A percentile compares a stretch with the other conserved stretches of the same genome.
phyloP scores from a whole-genome alignment of 2,329 filamentous ascomycete species.

The Dissoconium aciculare region DNA sequence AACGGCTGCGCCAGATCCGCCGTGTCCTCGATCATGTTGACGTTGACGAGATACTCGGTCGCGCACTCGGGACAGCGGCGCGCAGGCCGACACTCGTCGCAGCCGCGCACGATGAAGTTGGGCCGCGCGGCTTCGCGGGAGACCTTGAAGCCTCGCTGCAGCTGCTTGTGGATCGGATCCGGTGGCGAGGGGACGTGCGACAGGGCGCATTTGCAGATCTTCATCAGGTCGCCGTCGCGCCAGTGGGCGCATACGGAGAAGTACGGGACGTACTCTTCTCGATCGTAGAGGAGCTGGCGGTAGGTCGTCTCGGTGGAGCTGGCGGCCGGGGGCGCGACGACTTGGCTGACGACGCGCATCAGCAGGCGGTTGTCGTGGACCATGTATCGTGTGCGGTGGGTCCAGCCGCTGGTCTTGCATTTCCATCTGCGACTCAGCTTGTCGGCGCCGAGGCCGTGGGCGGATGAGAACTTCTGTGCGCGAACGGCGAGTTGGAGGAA shows the following conservation, averaged over 20 bases:
- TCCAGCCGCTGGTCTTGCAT: slow-evolving; percentile 37
- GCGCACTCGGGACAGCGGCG: slow-evolving; percentile 47
- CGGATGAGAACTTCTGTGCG: slow-evolving; percentile 31
- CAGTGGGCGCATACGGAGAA: slow-evolving; percentile 50
- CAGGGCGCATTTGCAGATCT: slow-evolving; percentile 46
- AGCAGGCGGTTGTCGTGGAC: slow-evolving; percentile 39
- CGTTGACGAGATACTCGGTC: slow-evolving; percentile 46
- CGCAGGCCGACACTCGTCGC: slow-evolving; percentile 42
- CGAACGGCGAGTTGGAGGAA: slow-evolving; percentile 45
- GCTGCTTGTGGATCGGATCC: slow-evolving; percentile 29
- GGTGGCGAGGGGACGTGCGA: slow-evolving; percentile 39
- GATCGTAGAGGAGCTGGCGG: slow-evolving; percentile 43
- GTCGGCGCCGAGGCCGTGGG: slow-evolving; percentile 34
- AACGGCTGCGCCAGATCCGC: slow-evolving; percentile 33
- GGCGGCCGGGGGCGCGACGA: slow-evolving; percentile 35
- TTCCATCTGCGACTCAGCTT: slow-evolving; percentile 41
- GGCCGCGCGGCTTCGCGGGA: slow-evolving; percentile 21
- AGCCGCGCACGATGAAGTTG: slow-evolving; percentile 37
- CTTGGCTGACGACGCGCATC: slow-evolving; percentile 42
- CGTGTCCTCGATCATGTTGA: slow-evolving; percentile 43
- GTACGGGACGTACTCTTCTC: slow-evolving; percentile 46
- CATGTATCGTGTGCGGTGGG: slow-evolving; percentile 40
- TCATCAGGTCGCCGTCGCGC: slow-evolving; percentile 45
- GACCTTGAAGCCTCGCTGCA: slow-evolving; percentile 26
- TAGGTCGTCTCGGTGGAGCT: slow-evolving; percentile 37